phyloP scores from a whole-genome alignment of 805 yeast species.

The Blastobotrys attinorum region DNA sequence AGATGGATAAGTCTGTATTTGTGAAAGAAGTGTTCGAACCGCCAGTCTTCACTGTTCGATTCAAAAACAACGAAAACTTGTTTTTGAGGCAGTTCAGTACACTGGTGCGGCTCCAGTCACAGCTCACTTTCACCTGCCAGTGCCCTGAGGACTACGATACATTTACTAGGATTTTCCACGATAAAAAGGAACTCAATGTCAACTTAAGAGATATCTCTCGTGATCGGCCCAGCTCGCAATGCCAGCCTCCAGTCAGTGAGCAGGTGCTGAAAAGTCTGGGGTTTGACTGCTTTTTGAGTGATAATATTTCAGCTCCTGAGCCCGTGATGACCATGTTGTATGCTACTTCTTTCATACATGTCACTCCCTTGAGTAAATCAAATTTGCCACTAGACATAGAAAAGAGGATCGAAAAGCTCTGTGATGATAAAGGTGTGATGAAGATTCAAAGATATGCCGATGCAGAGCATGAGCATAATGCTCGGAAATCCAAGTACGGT shows the following conservation, averaged over 20 bases:
- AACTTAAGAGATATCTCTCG: constrained; percentile 40
- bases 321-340: constrained; percentile 68
- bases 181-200: constrained; percentile 36
- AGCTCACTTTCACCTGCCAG: constrained; percentile 59
- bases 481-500: constrained; percentile 4
- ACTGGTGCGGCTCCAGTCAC: constrained; percentile 43
- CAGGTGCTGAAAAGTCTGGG: constrained; percentile 41
- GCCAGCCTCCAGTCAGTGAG: constrained; percentile 9
- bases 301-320: constrained; percentile 64
- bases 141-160: constrained; percentile 41
- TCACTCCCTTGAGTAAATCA: constrained; percentile 55
- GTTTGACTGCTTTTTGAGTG: constrained; percentile 73
- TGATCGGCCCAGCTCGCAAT: not conserved
- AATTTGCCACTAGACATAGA: constrained; percentile 31
- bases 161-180: constrained; percentile 38
- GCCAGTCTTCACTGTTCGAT: constrained; percentile 57
- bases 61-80: constrained; percentile 33
- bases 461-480: not conserved
- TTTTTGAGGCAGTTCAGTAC: constrained; percentile 31
- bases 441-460: constrained; percentile 14
- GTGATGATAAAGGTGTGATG: constrained; percentile 32
- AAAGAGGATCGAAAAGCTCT: not conserved
- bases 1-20: constrained; percentile 29
- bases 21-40: constrained; percentile 55
- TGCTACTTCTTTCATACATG: constrained; percentile 37